phyloP scores from a whole-genome alignment of 1,139 yeast genomes.

The Meyerozyma carpophila region DNA sequence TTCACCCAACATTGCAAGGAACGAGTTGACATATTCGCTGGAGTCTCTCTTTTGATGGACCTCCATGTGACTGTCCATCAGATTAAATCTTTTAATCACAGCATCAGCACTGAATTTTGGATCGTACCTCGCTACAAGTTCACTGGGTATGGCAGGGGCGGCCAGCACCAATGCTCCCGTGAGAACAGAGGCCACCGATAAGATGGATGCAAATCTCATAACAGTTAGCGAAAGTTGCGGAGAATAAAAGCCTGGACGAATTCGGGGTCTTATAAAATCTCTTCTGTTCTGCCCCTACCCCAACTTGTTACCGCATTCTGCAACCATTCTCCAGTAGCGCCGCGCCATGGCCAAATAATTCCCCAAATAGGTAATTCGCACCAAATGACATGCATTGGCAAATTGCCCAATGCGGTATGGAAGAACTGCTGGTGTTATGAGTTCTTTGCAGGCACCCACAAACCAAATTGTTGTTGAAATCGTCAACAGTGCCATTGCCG shows the following conservation, averaged over 20 bases:
- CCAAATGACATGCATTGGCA: background rate
- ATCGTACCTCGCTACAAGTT: constrained; percentile 3
- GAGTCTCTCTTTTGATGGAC: constrained; percentile 9
- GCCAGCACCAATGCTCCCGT: constrained; percentile 7
- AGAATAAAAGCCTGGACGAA: background rate
- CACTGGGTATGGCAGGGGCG: constrained; percentile 9
- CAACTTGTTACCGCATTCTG: background rate
- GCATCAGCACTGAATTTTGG: background rate
- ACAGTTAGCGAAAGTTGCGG: constrained; percentile 1
- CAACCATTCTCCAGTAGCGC: background rate
- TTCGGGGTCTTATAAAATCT: background rate
- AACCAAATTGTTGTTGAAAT: too few species aligned
- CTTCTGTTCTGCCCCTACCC: background rate
- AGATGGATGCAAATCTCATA: constrained; percentile 13
- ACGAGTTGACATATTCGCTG: constrained; percentile 9
- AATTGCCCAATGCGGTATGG: background rate
- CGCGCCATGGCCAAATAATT: background rate
- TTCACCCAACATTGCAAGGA: constrained; percentile 11
- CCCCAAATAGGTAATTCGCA: background rate
- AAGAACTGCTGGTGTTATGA: background rate
- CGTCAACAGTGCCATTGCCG: too few species aligned
- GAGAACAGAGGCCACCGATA: background rate
- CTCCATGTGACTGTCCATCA: constrained; percentile 7
- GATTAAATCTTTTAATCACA: background rate
- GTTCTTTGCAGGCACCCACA: too few species aligned